Evolutionary conservation across 768 basidiomycete genomes (phyloP).

Genomic region (Hericium erinaceus): DNA sequence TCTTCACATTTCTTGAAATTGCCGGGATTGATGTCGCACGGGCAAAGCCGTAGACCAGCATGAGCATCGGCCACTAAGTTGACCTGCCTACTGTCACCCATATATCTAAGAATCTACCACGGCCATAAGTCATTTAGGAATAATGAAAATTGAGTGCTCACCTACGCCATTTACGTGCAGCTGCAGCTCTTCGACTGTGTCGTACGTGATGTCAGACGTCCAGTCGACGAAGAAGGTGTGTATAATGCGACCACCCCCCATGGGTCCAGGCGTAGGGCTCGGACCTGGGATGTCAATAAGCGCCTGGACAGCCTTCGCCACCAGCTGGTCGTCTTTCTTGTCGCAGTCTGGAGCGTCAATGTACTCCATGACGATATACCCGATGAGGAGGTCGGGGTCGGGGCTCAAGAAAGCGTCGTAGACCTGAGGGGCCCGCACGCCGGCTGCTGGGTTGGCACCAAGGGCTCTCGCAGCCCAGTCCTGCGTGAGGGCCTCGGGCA

Average conservation of each 20-base stretch:
- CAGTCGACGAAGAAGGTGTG: constrained; percentile 9
- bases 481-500: background rate
- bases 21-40: background rate
- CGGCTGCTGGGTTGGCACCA: background rate
- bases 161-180: constrained; percentile 11
- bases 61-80: background rate
- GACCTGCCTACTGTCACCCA: background rate
- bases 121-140: background rate
- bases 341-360: constrained; percentile 7
- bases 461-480: background rate
- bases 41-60: background rate
- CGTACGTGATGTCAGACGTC: constrained; percentile 1
- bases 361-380: constrained; percentile 15
- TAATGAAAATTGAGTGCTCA: background rate
- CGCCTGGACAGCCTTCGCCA: constrained; percentile 8
- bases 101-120: background rate
- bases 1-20: constrained; percentile 2
- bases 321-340: background rate
- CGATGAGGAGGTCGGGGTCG: background rate
- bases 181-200: constrained; percentile 10
- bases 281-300: constrained; percentile 10
- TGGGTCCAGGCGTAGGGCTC: constrained; percentile 5
- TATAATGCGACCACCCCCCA: constrained; percentile 10
- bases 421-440: constrained; percentile 8
- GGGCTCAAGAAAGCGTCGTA: background rate